Percentiles rank a stretch among this genome's conserved stretches.
Evolutionary conservation across 495 filamentous ascomycete genomes (phyloP).

Genomic region (Penicillium cosmopolitanum): DNA sequence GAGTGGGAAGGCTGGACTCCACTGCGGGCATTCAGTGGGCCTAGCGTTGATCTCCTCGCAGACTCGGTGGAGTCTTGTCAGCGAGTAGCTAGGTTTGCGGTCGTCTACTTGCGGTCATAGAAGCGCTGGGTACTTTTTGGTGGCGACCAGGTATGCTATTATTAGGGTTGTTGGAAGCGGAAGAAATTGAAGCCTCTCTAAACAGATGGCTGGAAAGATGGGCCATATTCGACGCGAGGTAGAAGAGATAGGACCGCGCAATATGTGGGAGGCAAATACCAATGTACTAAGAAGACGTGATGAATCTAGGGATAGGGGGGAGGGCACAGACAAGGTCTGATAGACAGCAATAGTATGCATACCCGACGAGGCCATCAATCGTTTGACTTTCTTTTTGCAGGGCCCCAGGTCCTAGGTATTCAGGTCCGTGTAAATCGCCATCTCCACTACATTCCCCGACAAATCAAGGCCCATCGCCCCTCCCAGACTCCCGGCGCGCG

Average conservation of each 20-base stretch:
- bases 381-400: conserved; percentile 7
- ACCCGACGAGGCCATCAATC: conserved; percentile 3
- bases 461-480: conserved; percentile 7
- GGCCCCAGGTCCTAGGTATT: neutral
- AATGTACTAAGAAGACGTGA: neutral
- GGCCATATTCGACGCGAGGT: neutral
- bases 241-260: neutral
- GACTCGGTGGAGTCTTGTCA: conserved; percentile 12
- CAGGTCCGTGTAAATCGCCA: conserved; percentile 3
- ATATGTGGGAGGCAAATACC: conserved; percentile 6
- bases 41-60: conserved; percentile 22
- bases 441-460: conserved; percentile 20
- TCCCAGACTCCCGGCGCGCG: conserved; percentile 24
- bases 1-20: conserved; percentile 7
- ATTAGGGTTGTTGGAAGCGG: neutral
- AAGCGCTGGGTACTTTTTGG: conserved; percentile 7
- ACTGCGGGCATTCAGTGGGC: conserved; percentile 11
- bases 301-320: conserved; percentile 30
- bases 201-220: conserved; percentile 1
- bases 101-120: conserved; percentile 3
- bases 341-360: conserved; percentile 5
- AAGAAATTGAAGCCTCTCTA: neutral
- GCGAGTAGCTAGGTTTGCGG: conserved; percentile 1
- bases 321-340: conserved; percentile 6
- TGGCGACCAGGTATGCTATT: conserved; percentile 1